Evolutionary conservation across 208 protist species (phyloP).

Genomic region (Herpetomonas tarakana): DNA sequence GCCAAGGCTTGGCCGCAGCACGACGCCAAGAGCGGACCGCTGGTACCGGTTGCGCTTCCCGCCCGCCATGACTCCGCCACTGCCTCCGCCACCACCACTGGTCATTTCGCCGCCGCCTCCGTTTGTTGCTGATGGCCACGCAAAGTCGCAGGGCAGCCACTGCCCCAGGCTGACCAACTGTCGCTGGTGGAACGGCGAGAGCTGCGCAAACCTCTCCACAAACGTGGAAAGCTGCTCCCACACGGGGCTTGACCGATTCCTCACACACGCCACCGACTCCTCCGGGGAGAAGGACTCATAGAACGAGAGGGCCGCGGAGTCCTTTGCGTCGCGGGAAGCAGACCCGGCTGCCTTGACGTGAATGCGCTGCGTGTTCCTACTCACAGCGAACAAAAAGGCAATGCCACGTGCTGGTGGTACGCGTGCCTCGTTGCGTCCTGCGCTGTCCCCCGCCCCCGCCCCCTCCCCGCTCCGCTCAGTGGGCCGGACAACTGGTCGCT

Average conservation of each 20-base stretch:
- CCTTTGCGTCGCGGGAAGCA: background rate
- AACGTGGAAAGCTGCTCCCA: slow-evolving; percentile 60
- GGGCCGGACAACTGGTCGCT: no score
- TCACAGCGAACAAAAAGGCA: slow-evolving; percentile 38
- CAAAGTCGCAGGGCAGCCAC: slow-evolving; percentile 32
- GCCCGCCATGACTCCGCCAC: no score
- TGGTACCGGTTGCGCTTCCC: slow-evolving; percentile 27
- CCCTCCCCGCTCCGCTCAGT: no score
- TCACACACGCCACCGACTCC: slow-evolving; percentile 42
- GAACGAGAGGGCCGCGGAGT: slow-evolving; percentile 2
- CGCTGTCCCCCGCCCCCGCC: no score
- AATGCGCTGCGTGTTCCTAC: slow-evolving; percentile 66
- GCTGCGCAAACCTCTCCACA: slow-evolving; percentile 24
- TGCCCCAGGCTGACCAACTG: slow-evolving; percentile 16
- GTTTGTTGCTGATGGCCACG: no score
- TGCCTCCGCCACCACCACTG: no score
- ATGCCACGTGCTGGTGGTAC: background rate
- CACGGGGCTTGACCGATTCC: slow-evolving; percentile 27
- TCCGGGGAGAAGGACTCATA: slow-evolving; percentile 42
- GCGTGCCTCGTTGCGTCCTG: background rate
- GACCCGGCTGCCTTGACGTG: slow-evolving; percentile 21
- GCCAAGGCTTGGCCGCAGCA: no score
- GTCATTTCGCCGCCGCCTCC: no score
- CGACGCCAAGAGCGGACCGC: no score
- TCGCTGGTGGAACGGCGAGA: slow-evolving; percentile 32